These are phyloP conservation scores for Glutinoglossum americanum DNA, from an alignment of 495 filamentous ascomycete genomes.

Conservation along the genomic window DNA sequence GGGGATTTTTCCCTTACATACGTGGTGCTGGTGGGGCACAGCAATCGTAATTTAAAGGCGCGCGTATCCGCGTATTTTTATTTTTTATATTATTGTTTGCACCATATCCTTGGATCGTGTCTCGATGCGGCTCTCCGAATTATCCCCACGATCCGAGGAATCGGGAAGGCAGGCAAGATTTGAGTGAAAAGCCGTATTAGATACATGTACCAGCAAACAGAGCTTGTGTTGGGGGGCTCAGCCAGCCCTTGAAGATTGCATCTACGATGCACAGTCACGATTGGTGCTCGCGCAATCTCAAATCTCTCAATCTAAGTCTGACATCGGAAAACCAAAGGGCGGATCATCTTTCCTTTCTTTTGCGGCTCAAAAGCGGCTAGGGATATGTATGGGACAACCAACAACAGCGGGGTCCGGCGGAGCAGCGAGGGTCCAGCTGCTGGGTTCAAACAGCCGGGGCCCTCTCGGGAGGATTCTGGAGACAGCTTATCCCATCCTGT, in stretches of 20 bases:
- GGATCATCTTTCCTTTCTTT: not conserved
- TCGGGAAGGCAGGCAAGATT: not conserved
- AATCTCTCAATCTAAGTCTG: not conserved
- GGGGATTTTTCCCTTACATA: not conserved
- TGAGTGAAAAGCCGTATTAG: not conserved
- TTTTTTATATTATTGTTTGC: not conserved
- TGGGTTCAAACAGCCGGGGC: not conserved
- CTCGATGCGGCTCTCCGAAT: conserved; percentile 1
- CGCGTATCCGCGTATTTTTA: not conserved
- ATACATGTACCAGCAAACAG: not conserved
- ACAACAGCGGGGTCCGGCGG: too few relatives aligned
- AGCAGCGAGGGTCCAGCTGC: not conserved
- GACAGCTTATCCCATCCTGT: not conserved
- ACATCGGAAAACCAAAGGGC: not conserved
- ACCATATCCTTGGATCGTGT: not conserved
- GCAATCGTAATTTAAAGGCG: conserved; percentile 1
- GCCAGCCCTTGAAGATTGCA: not conserved
- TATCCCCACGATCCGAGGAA: not conserved
- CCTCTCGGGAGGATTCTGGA: not conserved
- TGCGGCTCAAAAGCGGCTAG: not conserved
- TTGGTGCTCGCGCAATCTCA: not conserved
- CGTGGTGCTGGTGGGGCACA: not conserved
- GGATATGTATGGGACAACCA: not conserved
- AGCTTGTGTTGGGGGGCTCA: not conserved
- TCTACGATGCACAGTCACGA: not conserved